Base-by-base conservation (phyloP, 2,329 filamentous ascomycete genomes). In the Trichoderma guizhouense region DNA sequence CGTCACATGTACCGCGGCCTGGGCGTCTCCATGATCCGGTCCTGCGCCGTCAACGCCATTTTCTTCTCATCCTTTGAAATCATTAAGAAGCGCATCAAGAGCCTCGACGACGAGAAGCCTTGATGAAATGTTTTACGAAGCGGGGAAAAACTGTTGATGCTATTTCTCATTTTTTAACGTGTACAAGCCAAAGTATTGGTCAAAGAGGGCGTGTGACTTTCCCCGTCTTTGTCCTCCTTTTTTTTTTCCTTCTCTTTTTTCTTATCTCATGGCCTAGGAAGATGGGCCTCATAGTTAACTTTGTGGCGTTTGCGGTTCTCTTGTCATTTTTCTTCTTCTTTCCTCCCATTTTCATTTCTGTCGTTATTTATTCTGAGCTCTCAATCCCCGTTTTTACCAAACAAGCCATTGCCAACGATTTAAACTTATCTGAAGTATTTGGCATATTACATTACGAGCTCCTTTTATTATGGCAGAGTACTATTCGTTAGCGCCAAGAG, bases 11-110 rank as follows among this genome's bases (percentile, higher is more conserved):
- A 96, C 82, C 90, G 93, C 76, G 93, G 93, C 34, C 86, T 97
- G 3, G 92, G 91, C 26, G 93, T 96, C 30, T 95, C 92, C 47
- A 95, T 96, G 90, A 88, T 89, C 75, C 90, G 93, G 71, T 95
- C 93, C 14, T 94, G 92, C 77, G 86, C 93, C 67, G 90, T 96
- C 76, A 97, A 97, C 79, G 93, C 93, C 75, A 92, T 97, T 77
- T 97, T 97, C 86, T 97, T 97, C 83, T 94, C 92, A 57, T 92
- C 91, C 51, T 97, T 96, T 79, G 93, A 97, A 82, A 91, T 93
- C 77, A 87, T 93, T 77, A 96, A 96, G 83, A 91, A 90, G 79
- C 85, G 86, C 74, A 89, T 90, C 81, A 86, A 87, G 77, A 81
- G 83, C 11, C 82, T 88, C 74, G 86, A 88, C 51, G 86, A 89